Evolutionary conservation across 2,329 filamentous ascomycete species (phyloP).

Genomic region (Coleophoma cylindrospora): DNA sequence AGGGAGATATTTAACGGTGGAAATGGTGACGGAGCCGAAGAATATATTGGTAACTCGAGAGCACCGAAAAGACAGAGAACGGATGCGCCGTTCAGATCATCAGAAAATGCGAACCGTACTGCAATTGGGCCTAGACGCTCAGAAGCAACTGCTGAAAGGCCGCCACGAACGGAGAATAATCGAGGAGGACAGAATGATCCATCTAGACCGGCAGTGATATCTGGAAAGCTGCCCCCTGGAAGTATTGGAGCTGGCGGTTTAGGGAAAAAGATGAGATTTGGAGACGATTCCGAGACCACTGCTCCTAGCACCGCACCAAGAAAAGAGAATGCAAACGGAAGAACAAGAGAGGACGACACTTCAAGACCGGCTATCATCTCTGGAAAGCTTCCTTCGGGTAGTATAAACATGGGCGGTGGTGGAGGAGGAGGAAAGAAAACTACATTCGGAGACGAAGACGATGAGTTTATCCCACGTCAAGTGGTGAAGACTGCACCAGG

Average conservation of each 20-base stretch:
- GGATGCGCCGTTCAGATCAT: constrained; percentile 9
- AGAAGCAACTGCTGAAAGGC: constrained; percentile 3
- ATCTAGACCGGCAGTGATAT: constrained; percentile 13
- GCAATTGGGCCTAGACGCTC: constrained; percentile 8
- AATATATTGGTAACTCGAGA: constrained; percentile 26
- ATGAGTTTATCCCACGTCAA: background rate
- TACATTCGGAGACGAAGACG: constrained; percentile 20
- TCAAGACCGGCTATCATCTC: constrained; percentile 17
- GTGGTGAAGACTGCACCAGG: constrained; percentile 12
- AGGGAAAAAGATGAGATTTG: constrained; percentile 8
- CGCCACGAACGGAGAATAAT: background rate
- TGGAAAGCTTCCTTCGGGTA: constrained; percentile 30
- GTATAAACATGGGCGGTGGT: constrained; percentile 22
- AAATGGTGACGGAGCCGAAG: constrained; percentile 18
- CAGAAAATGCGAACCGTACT: constrained; percentile 3
- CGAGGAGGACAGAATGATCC: constrained; percentile 1
- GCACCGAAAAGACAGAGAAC: constrained; percentile 40
- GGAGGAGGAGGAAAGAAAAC: constrained; percentile 16
- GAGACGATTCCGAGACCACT: background rate
- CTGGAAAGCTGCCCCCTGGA: constrained; percentile 31
- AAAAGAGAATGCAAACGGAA: constrained; percentile 19
- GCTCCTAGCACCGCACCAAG: constrained; percentile 27
- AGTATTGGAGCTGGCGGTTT: constrained; percentile 19
- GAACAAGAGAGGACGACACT: constrained; percentile 14
- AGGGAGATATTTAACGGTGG: constrained; percentile 23